A percentile compares a stretch with the other conserved stretches of the same genome.
Conservation (phyloP, 192 early-diverging fungal species). For the Radiomyces spectabilis region DNA sequence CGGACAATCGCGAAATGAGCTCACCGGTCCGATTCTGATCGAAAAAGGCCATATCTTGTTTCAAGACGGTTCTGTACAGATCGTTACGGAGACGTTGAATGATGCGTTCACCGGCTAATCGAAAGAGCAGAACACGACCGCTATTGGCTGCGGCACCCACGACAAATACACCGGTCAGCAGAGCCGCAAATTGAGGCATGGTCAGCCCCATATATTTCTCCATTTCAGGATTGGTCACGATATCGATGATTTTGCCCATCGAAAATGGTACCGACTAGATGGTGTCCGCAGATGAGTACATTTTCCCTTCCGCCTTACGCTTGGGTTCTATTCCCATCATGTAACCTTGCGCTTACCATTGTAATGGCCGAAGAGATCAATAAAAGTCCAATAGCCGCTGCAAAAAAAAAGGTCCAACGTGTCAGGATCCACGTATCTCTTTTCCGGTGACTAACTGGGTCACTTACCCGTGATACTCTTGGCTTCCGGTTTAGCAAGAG, state of each 20-base stretch:
- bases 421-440: too few species aligned
- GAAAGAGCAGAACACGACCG: constrained; percentile 49
- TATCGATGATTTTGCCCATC: constrained; percentile 63
- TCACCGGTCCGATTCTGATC: constrained; percentile 77
- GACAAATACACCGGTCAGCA: constrained; percentile 31
- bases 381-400: constrained; percentile 46
- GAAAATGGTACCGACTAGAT: constrained; percentile 47
- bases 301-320: background rate
- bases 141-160: constrained; percentile 30
- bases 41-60: constrained; percentile 88
- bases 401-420: background rate
- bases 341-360: constrained; percentile 30
- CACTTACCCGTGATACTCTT: constrained; percentile 22
- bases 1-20: constrained; percentile 69
- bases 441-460: too few species aligned
- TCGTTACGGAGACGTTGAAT: constrained; percentile 56
- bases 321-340: too few species aligned
- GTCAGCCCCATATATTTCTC: constrained; percentile 39
- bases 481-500: constrained; percentile 19
- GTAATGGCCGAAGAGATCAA: constrained; percentile 54
- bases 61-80: constrained; percentile 61
- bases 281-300: background rate
- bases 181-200: constrained; percentile 43
- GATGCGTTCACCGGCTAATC: constrained; percentile 60
- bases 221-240: constrained; percentile 43